Evolutionary conservation across 805 yeast species (phyloP).

Genomic region (Monosporozyma solicola): DNA sequence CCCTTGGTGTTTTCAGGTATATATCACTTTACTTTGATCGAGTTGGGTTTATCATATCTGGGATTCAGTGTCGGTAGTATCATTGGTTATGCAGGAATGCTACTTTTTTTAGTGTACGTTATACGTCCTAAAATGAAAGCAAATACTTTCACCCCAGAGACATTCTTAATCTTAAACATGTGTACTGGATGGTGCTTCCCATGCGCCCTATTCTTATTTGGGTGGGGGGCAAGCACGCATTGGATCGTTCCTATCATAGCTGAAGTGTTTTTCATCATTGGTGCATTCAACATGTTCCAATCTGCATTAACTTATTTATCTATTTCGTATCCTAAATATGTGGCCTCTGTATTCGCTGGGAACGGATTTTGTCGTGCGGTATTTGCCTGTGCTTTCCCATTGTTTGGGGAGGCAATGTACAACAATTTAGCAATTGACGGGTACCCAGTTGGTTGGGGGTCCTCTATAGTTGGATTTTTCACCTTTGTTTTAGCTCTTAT

Average conservation of each 20-base stretch:
- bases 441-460: constrained; percentile 55
- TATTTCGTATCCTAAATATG: constrained; percentile 38
- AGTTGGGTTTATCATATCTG: constrained; percentile 37
- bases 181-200: constrained; percentile 37
- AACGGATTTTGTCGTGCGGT: constrained; percentile 42
- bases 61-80: constrained; percentile 39
- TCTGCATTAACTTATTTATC: constrained; percentile 42
- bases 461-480: constrained; percentile 40
- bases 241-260: constrained; percentile 46
- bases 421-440: constrained; percentile 38
- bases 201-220: constrained; percentile 38
- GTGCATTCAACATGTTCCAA: constrained; percentile 43
- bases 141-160: constrained; percentile 33
- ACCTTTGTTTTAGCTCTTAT: constrained; percentile 36
- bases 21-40: constrained; percentile 25
- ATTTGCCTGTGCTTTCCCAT: constrained; percentile 53
- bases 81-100: constrained; percentile 30
- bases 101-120: constrained; percentile 21
- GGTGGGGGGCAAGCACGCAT: constrained; percentile 42
- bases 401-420: constrained; percentile 56
- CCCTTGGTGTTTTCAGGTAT: constrained; percentile 44
- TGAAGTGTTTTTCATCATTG: constrained; percentile 32
- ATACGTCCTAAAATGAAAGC: constrained; percentile 23
- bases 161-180: constrained; percentile 34
- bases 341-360: constrained; percentile 54